Percentiles rank a stretch among this genome's conserved stretches.
Evolutionary conservation across 1,139 yeast species (phyloP).

Genomic region (Nadsonia starkeyi-henricii): DNA sequence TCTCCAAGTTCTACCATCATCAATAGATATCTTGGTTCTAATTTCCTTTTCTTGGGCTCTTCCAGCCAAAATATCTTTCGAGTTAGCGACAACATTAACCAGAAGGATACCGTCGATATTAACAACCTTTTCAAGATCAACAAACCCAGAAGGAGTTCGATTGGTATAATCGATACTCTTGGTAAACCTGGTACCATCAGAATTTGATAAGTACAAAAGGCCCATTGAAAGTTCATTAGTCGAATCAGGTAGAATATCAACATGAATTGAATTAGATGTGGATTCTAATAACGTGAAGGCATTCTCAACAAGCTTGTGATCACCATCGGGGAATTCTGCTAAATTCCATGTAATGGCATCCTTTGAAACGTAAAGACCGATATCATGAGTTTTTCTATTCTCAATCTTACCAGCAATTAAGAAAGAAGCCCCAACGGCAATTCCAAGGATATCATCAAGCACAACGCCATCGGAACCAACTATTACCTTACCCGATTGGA

Average conservation of each 20-base stretch:
- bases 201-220: constrained; percentile 45
- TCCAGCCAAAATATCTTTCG: constrained; percentile 15
- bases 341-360: constrained; percentile 39
- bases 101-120: constrained; percentile 63
- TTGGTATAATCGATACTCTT: constrained; percentile 33
- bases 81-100: constrained; percentile 29
- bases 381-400: constrained; percentile 26
- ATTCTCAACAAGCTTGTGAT: constrained; percentile 23
- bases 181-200: constrained; percentile 44
- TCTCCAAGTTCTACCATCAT: constrained; percentile 56
- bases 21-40: constrained; percentile 37
- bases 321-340: constrained; percentile 38
- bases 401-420: constrained; percentile 30
- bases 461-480: constrained; percentile 19
- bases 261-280: constrained; percentile 39
- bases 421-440: constrained; percentile 39
- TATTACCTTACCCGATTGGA: constrained; percentile 27
- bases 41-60: constrained; percentile 9
- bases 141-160: constrained; percentile 27
- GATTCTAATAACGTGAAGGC: constrained; percentile 42
- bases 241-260: constrained; percentile 27
- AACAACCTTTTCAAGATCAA: constrained; percentile 37
- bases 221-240: constrained; percentile 17
- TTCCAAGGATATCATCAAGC: constrained; percentile 28
- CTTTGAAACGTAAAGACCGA: constrained; percentile 41